Evolutionary conservation across 2,329 filamentous ascomycete species (phyloP), one percentile per base, ranked within the genome.

Genomic region (Fusarium tanahbumbuense): DNA sequence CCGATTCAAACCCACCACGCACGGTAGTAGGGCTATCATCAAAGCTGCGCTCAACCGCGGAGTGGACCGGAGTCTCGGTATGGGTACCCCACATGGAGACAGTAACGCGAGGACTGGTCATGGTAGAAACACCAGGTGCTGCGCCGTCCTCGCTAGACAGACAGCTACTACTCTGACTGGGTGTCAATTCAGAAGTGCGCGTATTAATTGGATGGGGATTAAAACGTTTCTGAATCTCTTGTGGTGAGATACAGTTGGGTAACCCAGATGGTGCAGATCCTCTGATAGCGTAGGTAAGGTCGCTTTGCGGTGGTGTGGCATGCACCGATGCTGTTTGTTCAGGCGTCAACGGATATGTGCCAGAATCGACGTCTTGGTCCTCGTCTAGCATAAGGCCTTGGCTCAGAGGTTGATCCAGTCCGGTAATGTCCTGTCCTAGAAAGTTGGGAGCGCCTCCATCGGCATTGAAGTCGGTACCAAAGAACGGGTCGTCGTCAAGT

Each of bases 41-140:
- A 34, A 85, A 81, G 9, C 77, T 74, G 16, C 81, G 80, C 63
- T 84, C 83, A 37, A 82, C 68, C n/a, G 67, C 57, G 9, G 80
- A 77, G 52, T 81, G 81, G 15, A 81, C 72, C 1, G 78, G 77
- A 23, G 73, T 76, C 37, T 74, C 75, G 44, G 77, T 80, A 57
- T 81, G 85, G 64, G 80, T 82, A 47, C 83, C 85, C 84, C 85
- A 89, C 67, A 86, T 79, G 2, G 87, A 89, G 49, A 89, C 85
- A 8, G 83, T 87, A 22, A 89, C 85, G 28, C 83, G 82, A 9
- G 87, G 87, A 72, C 87, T 88, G 32, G 80, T 76, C 83, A 86
- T 86, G 56, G 78, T 73, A 52, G 80, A 72, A 11, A 79, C 73
- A 46, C 77, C 76, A 4, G 81, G 79, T 6, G 78, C 81, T 37